Evolutionary conservation across 495 filamentous ascomycete species (phyloP).

Genomic region (Hypoxylon lienhwacheense): DNA sequence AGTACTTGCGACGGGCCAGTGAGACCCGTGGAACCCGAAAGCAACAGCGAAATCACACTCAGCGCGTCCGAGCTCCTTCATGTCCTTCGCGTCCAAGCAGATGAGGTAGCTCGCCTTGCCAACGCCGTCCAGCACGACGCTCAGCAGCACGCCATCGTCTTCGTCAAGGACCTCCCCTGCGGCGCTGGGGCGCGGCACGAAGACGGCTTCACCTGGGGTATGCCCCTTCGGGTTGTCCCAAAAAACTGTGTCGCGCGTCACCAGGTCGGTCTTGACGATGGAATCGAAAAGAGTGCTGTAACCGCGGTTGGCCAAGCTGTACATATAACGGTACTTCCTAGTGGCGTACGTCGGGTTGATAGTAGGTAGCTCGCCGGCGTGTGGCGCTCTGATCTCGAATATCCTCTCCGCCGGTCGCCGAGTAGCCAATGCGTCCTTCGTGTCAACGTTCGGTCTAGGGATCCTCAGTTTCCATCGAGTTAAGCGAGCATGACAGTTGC

Average conservation of each 20-base stretch:
- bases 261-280: slow-evolving; percentile 68
- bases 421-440: neutral
- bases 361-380: slow-evolving; percentile 63
- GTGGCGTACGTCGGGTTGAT: slow-evolving; percentile 64
- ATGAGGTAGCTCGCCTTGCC: slow-evolving; percentile 68
- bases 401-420: slow-evolving; percentile 35
- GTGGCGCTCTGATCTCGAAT: slow-evolving; percentile 45
- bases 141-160: slow-evolving; percentile 74
- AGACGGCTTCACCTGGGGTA: slow-evolving; percentile 74
- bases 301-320: slow-evolving; percentile 59
- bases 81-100: slow-evolving; percentile 64
- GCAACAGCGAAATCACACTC: slow-evolving; percentile 61
- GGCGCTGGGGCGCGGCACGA: slow-evolving; percentile 56
- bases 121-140: slow-evolving; percentile 68
- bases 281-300: slow-evolving; percentile 65
- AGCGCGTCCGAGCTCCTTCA: slow-evolving; percentile 69
- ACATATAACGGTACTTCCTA: slow-evolving; percentile 63
- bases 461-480: slow-evolving; percentile 53
- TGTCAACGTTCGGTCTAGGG: slow-evolving; percentile 19
- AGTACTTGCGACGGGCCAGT: slow-evolving; percentile 35
- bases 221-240: slow-evolving; percentile 64
- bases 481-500: slow-evolving; percentile 41
- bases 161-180: slow-evolving; percentile 46
- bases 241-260: slow-evolving; percentile 49
- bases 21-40: slow-evolving; percentile 73